These are phyloP conservation scores for Powellomyces hirtus DNA, from an alignment of 192 early-diverging fungal species.

Conservation along the genomic window DNA sequence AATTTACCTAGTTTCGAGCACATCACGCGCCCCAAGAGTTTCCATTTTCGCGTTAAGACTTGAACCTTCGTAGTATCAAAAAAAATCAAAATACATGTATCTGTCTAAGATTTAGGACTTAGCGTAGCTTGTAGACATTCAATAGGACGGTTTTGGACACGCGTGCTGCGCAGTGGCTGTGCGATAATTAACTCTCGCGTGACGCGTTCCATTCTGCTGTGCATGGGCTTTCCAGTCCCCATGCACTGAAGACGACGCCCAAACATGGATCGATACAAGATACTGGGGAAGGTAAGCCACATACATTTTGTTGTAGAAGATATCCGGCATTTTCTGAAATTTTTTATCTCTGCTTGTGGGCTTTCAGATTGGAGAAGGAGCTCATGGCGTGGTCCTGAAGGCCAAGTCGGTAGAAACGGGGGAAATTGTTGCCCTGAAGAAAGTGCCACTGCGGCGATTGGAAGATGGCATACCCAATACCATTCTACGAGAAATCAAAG, in stretches of 20 bases:
- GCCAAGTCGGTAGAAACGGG: slow-evolving; percentile 54
- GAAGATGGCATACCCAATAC: slow-evolving; percentile 57
- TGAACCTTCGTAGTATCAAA: not conserved
- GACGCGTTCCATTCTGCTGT: too few relatives aligned
- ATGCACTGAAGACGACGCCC: too few relatives aligned
- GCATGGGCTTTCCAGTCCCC: too few relatives aligned
- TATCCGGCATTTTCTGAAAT: not conserved
- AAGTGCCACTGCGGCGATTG: slow-evolving; percentile 48
- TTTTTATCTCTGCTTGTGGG: not conserved
- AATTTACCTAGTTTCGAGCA: slow-evolving; percentile 54
- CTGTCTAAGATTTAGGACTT: too few relatives aligned
- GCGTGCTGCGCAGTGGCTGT: too few relatives aligned
- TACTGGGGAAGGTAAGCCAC: slow-evolving; percentile 8
- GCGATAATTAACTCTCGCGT: too few relatives aligned
- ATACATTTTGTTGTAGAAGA: not conserved
- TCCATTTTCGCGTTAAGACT: slow-evolving; percentile 48
- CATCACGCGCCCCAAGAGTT: slow-evolving; percentile 67
- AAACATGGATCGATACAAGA: slow-evolving; percentile 10
- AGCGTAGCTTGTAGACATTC: too few relatives aligned
- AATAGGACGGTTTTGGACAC: too few relatives aligned
- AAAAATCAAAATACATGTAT: too few relatives aligned
- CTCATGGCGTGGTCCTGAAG: slow-evolving; percentile 52
- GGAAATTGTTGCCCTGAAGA: slow-evolving; percentile 53
- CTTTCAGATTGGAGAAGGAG: slow-evolving; percentile 54
- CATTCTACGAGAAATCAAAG: slow-evolving; percentile 59